Evolutionary conservation across 192 early-diverging fungal species (phyloP), one percentile per base, ranked within the genome.

Genomic region (Powellomyces hirtus): DNA sequence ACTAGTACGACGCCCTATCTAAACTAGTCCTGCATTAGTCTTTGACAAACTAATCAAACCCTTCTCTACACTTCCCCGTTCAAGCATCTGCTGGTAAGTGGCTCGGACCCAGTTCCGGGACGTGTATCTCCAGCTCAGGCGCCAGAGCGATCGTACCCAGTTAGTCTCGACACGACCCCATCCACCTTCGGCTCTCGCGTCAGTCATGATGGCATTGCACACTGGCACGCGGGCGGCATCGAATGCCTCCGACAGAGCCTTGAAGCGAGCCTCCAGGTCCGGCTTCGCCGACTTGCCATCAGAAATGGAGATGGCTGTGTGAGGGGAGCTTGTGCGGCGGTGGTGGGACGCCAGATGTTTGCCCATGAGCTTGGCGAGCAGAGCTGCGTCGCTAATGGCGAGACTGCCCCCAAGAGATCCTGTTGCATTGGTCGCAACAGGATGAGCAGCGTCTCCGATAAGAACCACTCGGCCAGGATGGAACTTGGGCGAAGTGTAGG

Each of bases 391-490:
- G 18, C 73, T 66, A 31, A 84, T 65, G 31, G 76, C 79, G 31
- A 84, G 73, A 33, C 70, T 45, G 14, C 76, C 81, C 16, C 78
- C 77, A 33, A 80, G 36, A 34, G 51, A 62, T 38, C 83, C 83
- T 51, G 76, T 73, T 27, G 83, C 77, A 34, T 76, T 72, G 4
- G 73, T 76, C 6, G 83, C 72, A 59, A 82, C 59, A 4, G 77
- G 68, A 71, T 84, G 83, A 2, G 83, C 83, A 18, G 83, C 79
- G 68, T 82, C 80, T 20, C 83, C 83, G 26, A 84, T 73, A 20
- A 82, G 67, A 2, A 84, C 62, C 1, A 84, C 74, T 38, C 83
- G 75, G n/a, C 83, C 83, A 14, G 77, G 77, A 60, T 84, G 82
- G 46, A 77, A 71, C n/a, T 72, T 68, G 11, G 82, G 77, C 13